Evolutionary conservation across 257 asterid genomes (phyloP).

Genomic region (Solanum pimpinellifolium): DNA sequence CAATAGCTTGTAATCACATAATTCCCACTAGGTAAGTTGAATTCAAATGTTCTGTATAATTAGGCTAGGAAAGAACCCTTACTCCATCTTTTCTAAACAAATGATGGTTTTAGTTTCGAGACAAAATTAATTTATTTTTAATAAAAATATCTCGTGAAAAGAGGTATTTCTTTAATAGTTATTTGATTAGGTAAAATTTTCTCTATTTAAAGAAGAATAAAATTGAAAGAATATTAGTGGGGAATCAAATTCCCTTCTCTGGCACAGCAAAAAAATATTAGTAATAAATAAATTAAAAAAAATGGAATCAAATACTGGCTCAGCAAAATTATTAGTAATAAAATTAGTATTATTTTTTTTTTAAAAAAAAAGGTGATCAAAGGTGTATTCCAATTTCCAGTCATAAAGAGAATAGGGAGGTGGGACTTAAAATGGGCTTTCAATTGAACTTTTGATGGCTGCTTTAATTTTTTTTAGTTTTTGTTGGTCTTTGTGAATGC

Average conservation of each 20-base stretch:
- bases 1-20: no score
- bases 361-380: not conserved
- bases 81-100: not conserved
- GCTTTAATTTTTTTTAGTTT: not conserved
- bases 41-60: not conserved
- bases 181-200: no score
- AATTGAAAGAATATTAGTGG: not conserved
- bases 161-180: no score
- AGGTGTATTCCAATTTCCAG: not conserved
- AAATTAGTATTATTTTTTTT: not conserved
- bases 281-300: not conserved
- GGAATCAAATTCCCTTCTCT: not conserved
- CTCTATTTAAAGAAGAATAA: no score
- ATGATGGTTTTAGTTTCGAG: not conserved
- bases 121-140: no score
- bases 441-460: not conserved
- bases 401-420: not conserved
- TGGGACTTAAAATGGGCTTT: not conserved
- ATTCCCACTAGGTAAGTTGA: no score
- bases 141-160: no score
- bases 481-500: not conserved
- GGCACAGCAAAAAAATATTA: not conserved
- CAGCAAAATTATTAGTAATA: not conserved
- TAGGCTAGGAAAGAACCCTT: no score
- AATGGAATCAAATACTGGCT: not conserved